A percentile compares a stretch with the other conserved stretches of the same genome.
phyloP scores from a whole-genome alignment of 257 asterid genomes.

The Verbascum thapsus region DNA sequence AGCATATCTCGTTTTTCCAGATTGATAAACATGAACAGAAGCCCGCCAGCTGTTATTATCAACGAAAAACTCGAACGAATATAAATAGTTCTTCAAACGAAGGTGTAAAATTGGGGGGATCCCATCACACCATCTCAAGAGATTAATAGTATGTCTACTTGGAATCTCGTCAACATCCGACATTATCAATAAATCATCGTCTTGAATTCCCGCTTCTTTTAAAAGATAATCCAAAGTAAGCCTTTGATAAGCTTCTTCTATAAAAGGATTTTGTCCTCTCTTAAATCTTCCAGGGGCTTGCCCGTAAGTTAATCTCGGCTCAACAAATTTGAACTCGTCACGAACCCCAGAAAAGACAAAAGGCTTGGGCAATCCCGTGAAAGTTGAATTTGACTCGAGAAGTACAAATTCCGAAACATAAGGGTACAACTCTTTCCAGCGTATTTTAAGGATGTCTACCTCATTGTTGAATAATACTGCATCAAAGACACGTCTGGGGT shows the following conservation, averaged over 20 bases:
- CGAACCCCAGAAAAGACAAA: slow-evolving; percentile 51
- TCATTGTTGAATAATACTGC: slow-evolving; percentile 86
- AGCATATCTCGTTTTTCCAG: slow-evolving; percentile 75
- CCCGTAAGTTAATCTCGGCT: slow-evolving; percentile 72
- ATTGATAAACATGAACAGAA: slow-evolving; percentile 65
- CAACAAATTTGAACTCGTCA: slow-evolving; percentile 62
- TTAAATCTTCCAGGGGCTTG: slow-evolving; percentile 67
- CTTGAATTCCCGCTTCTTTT: slow-evolving; percentile 75
- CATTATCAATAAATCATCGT: slow-evolving; percentile 84
- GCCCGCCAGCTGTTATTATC: slow-evolving; percentile 91
- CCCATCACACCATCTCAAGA: slow-evolving; percentile 83
- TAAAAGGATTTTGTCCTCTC: slow-evolving; percentile 79
- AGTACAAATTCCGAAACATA: slow-evolving; percentile 75
- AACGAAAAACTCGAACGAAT: slow-evolving; percentile 74
- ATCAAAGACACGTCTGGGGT: slow-evolving; percentile 79
- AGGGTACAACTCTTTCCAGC: slow-evolving; percentile 88
- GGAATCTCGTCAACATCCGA: slow-evolving; percentile 95
- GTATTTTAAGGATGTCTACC: slow-evolving; percentile 68
- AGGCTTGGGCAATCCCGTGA: slow-evolving; percentile 82
- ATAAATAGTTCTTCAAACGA: slow-evolving; percentile 70
- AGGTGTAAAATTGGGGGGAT: slow-evolving; percentile 78
- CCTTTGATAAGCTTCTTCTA: slow-evolving; percentile 86
- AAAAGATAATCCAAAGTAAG: slow-evolving; percentile 73
- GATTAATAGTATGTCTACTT: slow-evolving; percentile 67
- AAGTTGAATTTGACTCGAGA: slow-evolving; percentile 83